These are phyloP conservation scores for Sugiyamaella chiloensis DNA, from an alignment of 805 yeast species.

Conservation along the genomic window DNA sequence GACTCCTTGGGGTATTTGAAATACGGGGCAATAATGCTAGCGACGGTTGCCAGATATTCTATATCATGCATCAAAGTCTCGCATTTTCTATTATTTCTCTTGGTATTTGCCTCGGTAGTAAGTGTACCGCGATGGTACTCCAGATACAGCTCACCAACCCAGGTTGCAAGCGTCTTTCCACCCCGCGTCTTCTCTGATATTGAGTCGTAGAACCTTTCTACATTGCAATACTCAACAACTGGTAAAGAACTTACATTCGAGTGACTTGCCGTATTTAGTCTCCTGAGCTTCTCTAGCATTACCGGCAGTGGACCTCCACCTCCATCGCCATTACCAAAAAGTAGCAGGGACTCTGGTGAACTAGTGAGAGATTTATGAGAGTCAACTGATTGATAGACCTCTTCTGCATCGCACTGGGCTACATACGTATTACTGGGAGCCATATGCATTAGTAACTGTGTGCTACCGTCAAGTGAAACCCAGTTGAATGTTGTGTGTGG, in stretches of 20 bases:
- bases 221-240: conserved; percentile 67
- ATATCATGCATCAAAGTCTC: conserved; percentile 78
- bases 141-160: conserved; percentile 89
- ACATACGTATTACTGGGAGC: conserved; percentile 87
- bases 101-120: conserved; percentile 84
- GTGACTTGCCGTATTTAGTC: conserved; percentile 71
- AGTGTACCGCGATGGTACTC: conserved; percentile 96
- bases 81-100: conserved; percentile 66
- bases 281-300: conserved; percentile 74
- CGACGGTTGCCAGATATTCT: conserved; percentile 74
- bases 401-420: conserved; percentile 78
- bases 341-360: conserved; percentile 65
- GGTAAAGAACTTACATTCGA: conserved; percentile 68
- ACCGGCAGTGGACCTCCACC: conserved; percentile 86
- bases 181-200: conserved; percentile 56
- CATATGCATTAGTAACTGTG: conserved; percentile 81
- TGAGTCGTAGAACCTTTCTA: conserved; percentile 71
- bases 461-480: conserved; percentile 70
- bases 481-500: conserved; percentile 80
- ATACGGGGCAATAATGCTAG: conserved; percentile 51
- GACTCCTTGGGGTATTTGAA: conserved; percentile 68
- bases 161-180: conserved; percentile 68
- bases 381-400: conserved; percentile 63
- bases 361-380: conserved; percentile 69
- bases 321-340: conserved; percentile 84